Percentiles rank a stretch among this genome's conserved stretches.
phyloP scores from a whole-genome alignment of 2,329 filamentous ascomycete genomes.

The Sclerotinia trifoliorum region DNA sequence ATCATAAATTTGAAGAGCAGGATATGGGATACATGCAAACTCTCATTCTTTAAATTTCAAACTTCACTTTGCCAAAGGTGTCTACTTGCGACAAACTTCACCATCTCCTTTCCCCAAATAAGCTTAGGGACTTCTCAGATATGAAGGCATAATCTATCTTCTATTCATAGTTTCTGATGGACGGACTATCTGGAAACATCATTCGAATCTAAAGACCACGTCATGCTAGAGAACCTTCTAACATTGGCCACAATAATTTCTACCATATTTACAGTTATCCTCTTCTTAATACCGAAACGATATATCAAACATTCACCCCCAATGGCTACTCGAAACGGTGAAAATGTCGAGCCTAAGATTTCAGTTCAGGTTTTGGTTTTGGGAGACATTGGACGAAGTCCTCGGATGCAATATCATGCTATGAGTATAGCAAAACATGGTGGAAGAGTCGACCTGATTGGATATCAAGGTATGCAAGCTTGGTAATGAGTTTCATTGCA shows the following conservation, averaged over 20 bases:
- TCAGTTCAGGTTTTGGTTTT: conserved; percentile 83
- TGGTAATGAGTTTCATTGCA: not conserved
- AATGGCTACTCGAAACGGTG: conserved; percentile 30
- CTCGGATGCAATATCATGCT: conserved; percentile 98
- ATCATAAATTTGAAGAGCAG: not conserved
- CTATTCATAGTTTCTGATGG: conserved; percentile 10
- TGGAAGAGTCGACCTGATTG: conserved; percentile 78
- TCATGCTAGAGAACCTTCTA: conserved; percentile 37
- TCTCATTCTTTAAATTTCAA: not conserved
- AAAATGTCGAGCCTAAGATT: conserved; percentile 41
- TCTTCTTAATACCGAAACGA: conserved; percentile 42
- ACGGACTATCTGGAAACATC: not conserved
- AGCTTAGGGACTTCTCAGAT: not conserved
- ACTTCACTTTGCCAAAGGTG: not conserved
- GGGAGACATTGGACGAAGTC: conserved; percentile 91
- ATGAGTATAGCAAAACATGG: conserved; percentile 84
- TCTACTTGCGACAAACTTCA: not conserved
- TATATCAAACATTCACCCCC: conserved; percentile 43
- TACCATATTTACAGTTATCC: conserved; percentile 37
- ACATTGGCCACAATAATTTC: conserved; percentile 38
- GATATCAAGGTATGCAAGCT: conserved; percentile 67
- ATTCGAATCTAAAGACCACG: conserved; percentile 20
- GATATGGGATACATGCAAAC: not conserved
- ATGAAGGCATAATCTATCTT: conserved; percentile 11
- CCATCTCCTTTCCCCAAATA: not conserved